phyloP scores from a whole-genome alignment of 108 stramenopile genomes.

The Bacterosira constricta region DNA sequence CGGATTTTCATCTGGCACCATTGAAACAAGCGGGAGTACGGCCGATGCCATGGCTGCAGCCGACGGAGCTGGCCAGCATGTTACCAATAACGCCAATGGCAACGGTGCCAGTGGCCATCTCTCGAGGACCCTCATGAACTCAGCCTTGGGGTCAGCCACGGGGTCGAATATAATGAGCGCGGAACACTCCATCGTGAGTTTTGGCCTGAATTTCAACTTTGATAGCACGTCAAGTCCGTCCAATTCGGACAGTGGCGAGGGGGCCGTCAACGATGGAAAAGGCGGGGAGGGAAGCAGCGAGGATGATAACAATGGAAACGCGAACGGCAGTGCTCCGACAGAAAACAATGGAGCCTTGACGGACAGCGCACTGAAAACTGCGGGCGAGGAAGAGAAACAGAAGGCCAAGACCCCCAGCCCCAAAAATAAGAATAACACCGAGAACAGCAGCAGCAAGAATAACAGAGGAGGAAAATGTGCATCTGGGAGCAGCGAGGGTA shows the following conservation, averaged over 20 bases:
- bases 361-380: too few relatives aligned
- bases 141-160: background rate
- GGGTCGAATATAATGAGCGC: slow-evolving; percentile 7
- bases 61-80: background rate
- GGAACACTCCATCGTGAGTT: slow-evolving; percentile 37
- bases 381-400: slow-evolving; percentile 11
- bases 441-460: background rate
- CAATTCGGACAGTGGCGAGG: slow-evolving; percentile 34
- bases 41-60: background rate
- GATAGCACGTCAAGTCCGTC: slow-evolving; percentile 34
- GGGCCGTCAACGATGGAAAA: slow-evolving; percentile 11
- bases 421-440: background rate
- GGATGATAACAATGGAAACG: background rate
- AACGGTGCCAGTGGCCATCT: background rate
- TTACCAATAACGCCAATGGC: background rate
- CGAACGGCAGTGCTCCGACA: too few relatives aligned
- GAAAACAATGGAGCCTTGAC: too few relatives aligned
- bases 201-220: slow-evolving; percentile 49
- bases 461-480: background rate
- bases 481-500: background rate
- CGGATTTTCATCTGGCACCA: background rate
- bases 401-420: background rate
- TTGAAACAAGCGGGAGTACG: background rate
- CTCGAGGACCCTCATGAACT: slow-evolving; percentile 23
- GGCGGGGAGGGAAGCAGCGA: slow-evolving; percentile 4